Percentiles rank a stretch among this genome's conserved stretches.
Evolutionary conservation across 108 stramenopile species (phyloP).

Genomic region (Nannochloropsis granulata): DNA sequence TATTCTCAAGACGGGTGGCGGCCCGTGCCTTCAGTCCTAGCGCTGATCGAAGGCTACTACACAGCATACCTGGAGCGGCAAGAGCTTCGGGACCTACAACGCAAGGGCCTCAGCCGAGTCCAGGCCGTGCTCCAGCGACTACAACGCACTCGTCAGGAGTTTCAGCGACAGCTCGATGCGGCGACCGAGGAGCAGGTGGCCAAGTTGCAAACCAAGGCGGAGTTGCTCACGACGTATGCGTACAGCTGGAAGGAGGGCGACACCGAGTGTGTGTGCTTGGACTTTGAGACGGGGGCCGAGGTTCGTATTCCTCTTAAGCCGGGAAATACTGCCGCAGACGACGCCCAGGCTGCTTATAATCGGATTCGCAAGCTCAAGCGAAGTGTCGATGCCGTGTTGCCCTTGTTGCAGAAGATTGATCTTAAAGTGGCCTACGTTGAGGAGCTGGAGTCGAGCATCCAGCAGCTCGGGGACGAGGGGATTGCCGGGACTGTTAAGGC

Average conservation of each 20-base stretch:
- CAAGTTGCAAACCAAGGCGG: neutral
- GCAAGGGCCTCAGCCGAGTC: neutral
- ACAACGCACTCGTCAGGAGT: neutral
- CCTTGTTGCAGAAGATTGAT: constrained; percentile 5
- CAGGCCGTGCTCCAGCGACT: neutral
- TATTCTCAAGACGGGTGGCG: neutral
- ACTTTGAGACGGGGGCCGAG: constrained; percentile 12
- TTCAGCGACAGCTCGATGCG: neutral
- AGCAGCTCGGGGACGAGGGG: constrained; percentile 1
- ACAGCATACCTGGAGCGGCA: neutral
- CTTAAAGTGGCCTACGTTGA: constrained; percentile 5
- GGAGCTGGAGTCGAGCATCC: constrained; percentile 1
- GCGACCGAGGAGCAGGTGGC: neutral
- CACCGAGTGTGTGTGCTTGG: neutral
- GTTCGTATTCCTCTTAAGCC: neutral
- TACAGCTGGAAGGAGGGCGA: constrained; percentile 6
- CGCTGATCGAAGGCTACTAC: neutral
- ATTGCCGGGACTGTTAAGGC: neutral
- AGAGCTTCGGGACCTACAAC: neutral
- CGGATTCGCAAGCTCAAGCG: constrained; percentile 13
- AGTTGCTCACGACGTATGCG: constrained; percentile 4
- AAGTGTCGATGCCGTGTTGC: constrained; percentile 3
- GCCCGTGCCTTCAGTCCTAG: neutral
- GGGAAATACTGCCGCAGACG: constrained; percentile 3
- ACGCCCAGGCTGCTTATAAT: constrained; percentile 6